These are phyloP conservation scores for Cryphonectria parasitica DNA, from an alignment of 2,329 filamentous ascomycete genomes.

Conservation along the genomic window DNA sequence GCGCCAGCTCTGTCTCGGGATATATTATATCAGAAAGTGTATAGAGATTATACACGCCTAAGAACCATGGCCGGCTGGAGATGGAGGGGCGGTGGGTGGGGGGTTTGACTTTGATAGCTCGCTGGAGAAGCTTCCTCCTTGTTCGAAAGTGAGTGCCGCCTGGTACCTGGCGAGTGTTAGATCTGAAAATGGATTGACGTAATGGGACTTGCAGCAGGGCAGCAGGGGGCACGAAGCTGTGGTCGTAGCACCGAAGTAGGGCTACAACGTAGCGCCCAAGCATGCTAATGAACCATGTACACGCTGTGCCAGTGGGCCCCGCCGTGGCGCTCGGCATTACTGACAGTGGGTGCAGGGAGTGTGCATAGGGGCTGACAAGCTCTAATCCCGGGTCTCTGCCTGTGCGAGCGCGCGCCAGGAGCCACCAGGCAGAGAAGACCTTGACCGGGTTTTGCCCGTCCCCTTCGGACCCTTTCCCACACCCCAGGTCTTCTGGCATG, in stretches of 20 bases:
- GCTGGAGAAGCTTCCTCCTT: not conserved
- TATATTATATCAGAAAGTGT: not conserved
- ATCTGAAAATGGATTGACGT: slow-evolving; percentile 23
- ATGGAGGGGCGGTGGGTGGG: not conserved
- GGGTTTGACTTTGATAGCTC: not conserved
- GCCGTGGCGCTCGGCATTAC: not conserved
- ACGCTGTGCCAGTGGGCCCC: not conserved
- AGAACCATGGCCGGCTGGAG: not conserved
- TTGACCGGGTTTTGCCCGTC: not conserved
- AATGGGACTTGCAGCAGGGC: not conserved
- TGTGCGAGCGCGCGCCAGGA: not conserved
- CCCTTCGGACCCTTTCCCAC: not conserved
- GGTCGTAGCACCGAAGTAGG: too few species aligned
- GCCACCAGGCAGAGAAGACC: not conserved
- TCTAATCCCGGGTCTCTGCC: slow-evolving; percentile 2
- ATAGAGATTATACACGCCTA: not conserved
- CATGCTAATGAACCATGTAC: not conserved
- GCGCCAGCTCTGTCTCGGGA: slow-evolving; percentile 21
- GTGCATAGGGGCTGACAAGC: not conserved
- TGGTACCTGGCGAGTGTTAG: not conserved
- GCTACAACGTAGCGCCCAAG: not conserved
- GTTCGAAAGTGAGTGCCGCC: not conserved
- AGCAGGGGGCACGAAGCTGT: not conserved
- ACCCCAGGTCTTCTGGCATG: slow-evolving; percentile 14
- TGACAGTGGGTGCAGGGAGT: not conserved